These are phyloP conservation scores for Uronychia setigera DNA, from an alignment of 73 alveolate species.

Conservation along the genomic window DNA sequence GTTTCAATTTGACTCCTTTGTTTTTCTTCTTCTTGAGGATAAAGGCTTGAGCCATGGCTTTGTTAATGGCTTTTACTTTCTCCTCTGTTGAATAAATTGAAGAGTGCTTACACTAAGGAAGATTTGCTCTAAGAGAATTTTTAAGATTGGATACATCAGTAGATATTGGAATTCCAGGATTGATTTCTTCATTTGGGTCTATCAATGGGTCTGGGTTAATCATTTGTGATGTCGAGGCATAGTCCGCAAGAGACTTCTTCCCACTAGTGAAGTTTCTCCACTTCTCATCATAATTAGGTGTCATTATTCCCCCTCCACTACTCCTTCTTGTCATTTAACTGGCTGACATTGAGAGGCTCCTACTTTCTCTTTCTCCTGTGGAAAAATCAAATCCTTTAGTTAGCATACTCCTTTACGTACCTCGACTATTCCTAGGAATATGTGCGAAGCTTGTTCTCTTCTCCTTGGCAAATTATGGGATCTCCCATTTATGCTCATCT, in stretches of 20 bases:
- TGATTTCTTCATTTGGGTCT: no score
- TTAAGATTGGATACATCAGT: neutral
- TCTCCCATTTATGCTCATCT: conserved; percentile 37
- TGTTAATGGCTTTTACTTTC: conserved; percentile 12
- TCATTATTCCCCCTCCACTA: no score
- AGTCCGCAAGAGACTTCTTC: conserved; percentile 33
- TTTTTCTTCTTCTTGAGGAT: conserved; percentile 33
- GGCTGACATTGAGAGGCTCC: neutral
- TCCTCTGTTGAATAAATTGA: conserved; percentile 2
- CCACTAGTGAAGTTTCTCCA: conserved; percentile 43
- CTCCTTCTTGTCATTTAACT: neutral
- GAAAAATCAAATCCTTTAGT: neutral
- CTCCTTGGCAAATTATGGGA: conserved; percentile 31
- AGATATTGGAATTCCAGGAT: neutral
- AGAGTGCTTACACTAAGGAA: neutral
- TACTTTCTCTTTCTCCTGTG: neutral
- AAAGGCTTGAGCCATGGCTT: neutral
- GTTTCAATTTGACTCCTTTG: conserved; percentile 32
- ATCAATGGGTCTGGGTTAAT: no score
- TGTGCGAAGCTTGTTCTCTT: conserved; percentile 10
- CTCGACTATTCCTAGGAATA: conserved; percentile 14
- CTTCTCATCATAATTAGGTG: conserved; percentile 24
- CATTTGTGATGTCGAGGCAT: conserved; percentile 31
- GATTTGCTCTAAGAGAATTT: neutral
- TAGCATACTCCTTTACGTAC: neutral